These are phyloP conservation scores for Blastomyces silverae DNA, from an alignment of 2,329 filamentous ascomycete species.

Conservation along the genomic window DNA sequence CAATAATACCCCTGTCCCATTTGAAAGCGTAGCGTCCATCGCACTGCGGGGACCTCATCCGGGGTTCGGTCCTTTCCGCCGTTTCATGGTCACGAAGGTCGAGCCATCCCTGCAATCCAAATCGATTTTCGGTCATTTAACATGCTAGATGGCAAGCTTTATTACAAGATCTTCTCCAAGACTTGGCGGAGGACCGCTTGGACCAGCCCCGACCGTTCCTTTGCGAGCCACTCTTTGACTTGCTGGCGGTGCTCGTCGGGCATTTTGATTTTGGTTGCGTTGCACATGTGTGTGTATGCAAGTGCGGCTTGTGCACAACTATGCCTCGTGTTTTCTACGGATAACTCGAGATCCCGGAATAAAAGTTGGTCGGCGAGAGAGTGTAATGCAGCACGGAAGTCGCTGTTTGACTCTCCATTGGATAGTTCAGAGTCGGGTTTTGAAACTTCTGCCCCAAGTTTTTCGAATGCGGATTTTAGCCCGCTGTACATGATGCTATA, in stretches of 20 bases:
- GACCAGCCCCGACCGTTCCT: constrained; percentile 37
- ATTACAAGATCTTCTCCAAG: constrained; percentile 7
- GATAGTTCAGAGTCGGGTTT: constrained; percentile 3
- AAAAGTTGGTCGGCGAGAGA: constrained; percentile 30
- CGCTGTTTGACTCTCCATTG: constrained; percentile 20
- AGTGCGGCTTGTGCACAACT: constrained; percentile 35
- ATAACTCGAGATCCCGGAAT: constrained; percentile 30
- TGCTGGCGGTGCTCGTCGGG: constrained; percentile 22
- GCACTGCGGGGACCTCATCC: neutral
- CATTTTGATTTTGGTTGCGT: constrained; percentile 22
- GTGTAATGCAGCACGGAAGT: constrained; percentile 27
- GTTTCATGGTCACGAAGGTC: neutral
- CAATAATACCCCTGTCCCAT: neutral
- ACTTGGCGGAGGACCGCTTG: constrained; percentile 31
- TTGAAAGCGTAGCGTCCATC: neutral
- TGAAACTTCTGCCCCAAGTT: constrained; percentile 27
- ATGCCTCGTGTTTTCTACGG: constrained; percentile 34
- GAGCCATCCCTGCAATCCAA: constrained; percentile 2
- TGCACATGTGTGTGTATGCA: constrained; percentile 30
- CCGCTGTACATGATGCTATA: constrained; percentile 34
- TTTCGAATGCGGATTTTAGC: constrained; percentile 31
- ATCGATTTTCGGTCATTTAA: constrained; percentile 1
- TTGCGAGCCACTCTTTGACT: constrained; percentile 33
- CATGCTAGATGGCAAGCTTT: neutral
- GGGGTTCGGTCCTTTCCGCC: neutral